Evolutionary conservation across 176 grass and related monocot species (phyloP).

Genomic region (Zea mays): Zm-B73-REFERENCE-NAM-5.0 NC_050098.1:214735501-214736000

Average conservation of each 20-base stretch:
- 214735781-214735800: too few species aligned
- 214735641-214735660: slow-evolving; percentile 6
- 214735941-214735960: too few species aligned
- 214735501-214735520: neutral
- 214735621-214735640: neutral
- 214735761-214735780: neutral
- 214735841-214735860: too few species aligned
- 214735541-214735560: neutral
- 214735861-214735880: too few species aligned
- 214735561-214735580: neutral
- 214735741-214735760: neutral
- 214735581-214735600: neutral
- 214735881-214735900: too few species aligned
- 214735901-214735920: too few species aligned
- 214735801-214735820: too few species aligned
- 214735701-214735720: neutral
- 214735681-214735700: neutral
- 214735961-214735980: slow-evolving; percentile 79
- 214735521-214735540: neutral
- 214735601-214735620: neutral
- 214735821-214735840: too few species aligned
- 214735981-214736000: slow-evolving; percentile 88
- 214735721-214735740: neutral
- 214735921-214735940: too few species aligned
- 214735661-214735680: neutral